phyloP scores from a whole-genome alignment of 2,329 filamentous ascomycete genomes.

The Xylariaceae sp. region DNA sequence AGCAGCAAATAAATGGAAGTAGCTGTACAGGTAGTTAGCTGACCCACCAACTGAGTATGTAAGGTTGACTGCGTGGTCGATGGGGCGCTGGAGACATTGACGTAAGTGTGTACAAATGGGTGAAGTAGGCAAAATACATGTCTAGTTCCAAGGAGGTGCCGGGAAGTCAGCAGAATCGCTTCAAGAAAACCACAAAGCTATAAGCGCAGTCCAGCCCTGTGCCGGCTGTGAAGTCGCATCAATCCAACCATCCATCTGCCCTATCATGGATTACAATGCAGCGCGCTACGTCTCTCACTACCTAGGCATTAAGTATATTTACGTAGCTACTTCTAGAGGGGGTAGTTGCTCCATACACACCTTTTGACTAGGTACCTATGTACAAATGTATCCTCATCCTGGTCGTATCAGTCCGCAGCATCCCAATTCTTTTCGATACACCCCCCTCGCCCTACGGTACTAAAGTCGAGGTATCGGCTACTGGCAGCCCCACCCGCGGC shows the following conservation, averaged over 20 bases:
- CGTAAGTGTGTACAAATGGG: background rate
- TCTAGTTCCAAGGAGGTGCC: background rate
- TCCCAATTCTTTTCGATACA: background rate
- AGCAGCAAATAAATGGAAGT: too few species aligned
- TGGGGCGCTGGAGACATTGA: background rate
- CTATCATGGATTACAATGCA: background rate
- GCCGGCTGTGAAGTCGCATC: slow-evolving; percentile 20
- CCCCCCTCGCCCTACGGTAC: background rate
- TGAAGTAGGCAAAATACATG: slow-evolving; percentile 1
- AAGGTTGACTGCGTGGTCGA: background rate
- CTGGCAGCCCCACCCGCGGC: background rate
- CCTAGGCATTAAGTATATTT: background rate
- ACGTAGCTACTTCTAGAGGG: background rate
- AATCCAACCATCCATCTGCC: slow-evolving; percentile 16
- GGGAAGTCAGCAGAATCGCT: background rate
- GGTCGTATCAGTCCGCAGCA: background rate
- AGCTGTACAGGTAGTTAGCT: background rate
- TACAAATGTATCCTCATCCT: background rate
- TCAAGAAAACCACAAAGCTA: background rate
- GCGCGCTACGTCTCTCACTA: background rate
- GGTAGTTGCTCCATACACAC: background rate
- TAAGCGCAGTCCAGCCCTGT: slow-evolving; percentile 18
- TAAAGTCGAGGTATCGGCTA: background rate
- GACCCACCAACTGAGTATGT: background rate
- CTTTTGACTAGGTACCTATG: background rate